Base-by-base conservation (phyloP, 163 green algal genomes). In the Scenedesmus sp. region DNA sequence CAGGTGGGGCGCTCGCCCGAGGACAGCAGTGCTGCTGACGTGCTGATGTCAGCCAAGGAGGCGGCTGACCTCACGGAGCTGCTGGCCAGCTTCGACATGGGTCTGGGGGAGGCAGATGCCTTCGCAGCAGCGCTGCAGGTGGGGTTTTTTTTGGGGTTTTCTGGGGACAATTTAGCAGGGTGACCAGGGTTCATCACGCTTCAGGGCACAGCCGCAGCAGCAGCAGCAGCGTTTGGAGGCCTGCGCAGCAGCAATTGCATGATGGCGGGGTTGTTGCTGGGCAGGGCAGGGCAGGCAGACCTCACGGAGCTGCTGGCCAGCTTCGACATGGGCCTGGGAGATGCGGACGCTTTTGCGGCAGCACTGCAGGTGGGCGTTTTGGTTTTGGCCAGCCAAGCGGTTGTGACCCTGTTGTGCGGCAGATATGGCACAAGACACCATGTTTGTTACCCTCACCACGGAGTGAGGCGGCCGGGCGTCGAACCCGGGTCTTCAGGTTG, bases 41-140 rank as follows among this genome's bases (percentile, higher is more conserved):
- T 93, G 13, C 85, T 94, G 18, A 90, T 95, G 70, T 92, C 70
- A 46, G 92, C 90, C 64, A 96, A 96, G 91, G 94, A 97, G 84
- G 94, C 96, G 87, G 82, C 76, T 81, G 94, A 97, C 74, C 92
- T 97, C 83, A 92, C 96, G 88, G 92, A 94, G 18, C 93, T 98
- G 93, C 93, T 98, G 91, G 95, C 96, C 34, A 93, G 96, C 91
- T 97, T 98, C 87, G 94, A 94, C 1, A 93, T 97, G 90, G 97
- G 97, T 2, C 96, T 96, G 20, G 94, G 94, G 52, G 96, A 97
- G 64, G 90, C 96, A 12, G 56, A 87, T 3, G 70, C 74, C 13
- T 94, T 94, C 76, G 86, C 86, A 73, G 57, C 81, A 62, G 79
- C 79, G 59, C 89, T 94, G 67, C 66, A 92, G 89, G 89, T 88